Evolutionary conservation across 495 filamentous ascomycete genomes (phyloP).

Genomic region (Acidiella bohemica): DNA sequence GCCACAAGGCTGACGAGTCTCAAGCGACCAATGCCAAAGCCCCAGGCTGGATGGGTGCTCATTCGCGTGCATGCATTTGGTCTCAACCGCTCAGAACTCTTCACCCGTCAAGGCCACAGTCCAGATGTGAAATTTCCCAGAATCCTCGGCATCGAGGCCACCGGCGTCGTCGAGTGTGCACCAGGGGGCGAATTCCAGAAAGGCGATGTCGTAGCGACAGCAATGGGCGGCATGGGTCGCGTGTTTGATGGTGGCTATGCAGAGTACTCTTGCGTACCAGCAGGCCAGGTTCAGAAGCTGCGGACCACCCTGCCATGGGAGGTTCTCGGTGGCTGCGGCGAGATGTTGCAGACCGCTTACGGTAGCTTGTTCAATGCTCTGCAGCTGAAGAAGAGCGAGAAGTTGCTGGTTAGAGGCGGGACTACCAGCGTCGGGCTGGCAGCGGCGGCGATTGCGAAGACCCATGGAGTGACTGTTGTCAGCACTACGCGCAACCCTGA

Average conservation of each 20-base stretch:
- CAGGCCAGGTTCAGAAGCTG: constrained; percentile 32
- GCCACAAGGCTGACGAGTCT: neutral
- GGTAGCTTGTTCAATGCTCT: constrained; percentile 33
- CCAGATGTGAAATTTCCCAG: constrained; percentile 27
- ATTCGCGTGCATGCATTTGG: constrained; percentile 40
- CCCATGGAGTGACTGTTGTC: constrained; percentile 28
- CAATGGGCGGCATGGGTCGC: constrained; percentile 41
- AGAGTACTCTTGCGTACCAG: constrained; percentile 38
- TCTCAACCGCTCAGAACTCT: constrained; percentile 43
- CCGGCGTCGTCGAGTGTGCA: constrained; percentile 33
- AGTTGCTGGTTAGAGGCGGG: constrained; percentile 38
- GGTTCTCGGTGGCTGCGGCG: constrained; percentile 37
- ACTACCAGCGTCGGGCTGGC: constrained; percentile 38
- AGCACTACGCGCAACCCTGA: constrained; percentile 31
- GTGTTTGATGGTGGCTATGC: constrained; percentile 43
- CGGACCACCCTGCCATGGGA: constrained; percentile 31
- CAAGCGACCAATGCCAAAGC: constrained; percentile 21
- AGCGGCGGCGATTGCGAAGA: constrained; percentile 36
- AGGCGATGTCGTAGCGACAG: constrained; percentile 36
- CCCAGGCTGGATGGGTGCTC: constrained; percentile 31
- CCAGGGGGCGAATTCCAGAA: constrained; percentile 31
- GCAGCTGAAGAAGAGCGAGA: constrained; percentile 31
- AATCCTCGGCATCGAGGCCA: constrained; percentile 35
- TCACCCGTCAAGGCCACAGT: constrained; percentile 40
- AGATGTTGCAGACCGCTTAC: constrained; percentile 45